Conservation (phyloP, 2,329 filamentous ascomycete genomes). For the Emmonsiellopsis sp. region DNA sequence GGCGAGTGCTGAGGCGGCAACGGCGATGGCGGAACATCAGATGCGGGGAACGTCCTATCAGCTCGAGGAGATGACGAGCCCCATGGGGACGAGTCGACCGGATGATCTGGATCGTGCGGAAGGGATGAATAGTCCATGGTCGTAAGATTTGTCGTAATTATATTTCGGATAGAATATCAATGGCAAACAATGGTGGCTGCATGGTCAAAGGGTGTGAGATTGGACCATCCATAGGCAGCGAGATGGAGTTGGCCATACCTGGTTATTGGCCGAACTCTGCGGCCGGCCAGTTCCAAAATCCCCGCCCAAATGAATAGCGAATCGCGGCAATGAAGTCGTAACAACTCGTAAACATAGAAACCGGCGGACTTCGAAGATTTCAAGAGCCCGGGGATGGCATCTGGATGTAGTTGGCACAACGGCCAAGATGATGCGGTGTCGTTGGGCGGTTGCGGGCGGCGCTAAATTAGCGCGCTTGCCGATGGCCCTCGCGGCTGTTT, state of each 20-base stretch:
- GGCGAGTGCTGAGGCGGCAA: slow-evolving; percentile 28
- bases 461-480: neutral
- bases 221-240: neutral
- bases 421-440: neutral
- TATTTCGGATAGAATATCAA: neutral
- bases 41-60: slow-evolving; percentile 33
- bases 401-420: too few species aligned
- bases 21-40: slow-evolving; percentile 33
- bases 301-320: too few species aligned
- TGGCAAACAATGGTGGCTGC: neutral
- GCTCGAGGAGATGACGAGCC: slow-evolving; percentile 47
- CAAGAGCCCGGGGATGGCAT: neutral
- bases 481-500: neutral
- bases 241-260: neutral
- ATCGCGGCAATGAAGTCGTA: too few species aligned
- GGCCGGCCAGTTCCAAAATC: neutral
- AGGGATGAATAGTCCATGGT: slow-evolving; percentile 58
- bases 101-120: slow-evolving; percentile 48
- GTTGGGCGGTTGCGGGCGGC: neutral
- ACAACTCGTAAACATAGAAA: too few species aligned
- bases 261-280: neutral
- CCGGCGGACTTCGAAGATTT: neutral
- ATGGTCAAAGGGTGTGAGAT: neutral
- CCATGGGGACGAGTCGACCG: slow-evolving; percentile 54
- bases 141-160: neutral